phyloP scores from a whole-genome alignment of 495 filamentous ascomycete species.

The Cairneyella variabilis region DNA sequence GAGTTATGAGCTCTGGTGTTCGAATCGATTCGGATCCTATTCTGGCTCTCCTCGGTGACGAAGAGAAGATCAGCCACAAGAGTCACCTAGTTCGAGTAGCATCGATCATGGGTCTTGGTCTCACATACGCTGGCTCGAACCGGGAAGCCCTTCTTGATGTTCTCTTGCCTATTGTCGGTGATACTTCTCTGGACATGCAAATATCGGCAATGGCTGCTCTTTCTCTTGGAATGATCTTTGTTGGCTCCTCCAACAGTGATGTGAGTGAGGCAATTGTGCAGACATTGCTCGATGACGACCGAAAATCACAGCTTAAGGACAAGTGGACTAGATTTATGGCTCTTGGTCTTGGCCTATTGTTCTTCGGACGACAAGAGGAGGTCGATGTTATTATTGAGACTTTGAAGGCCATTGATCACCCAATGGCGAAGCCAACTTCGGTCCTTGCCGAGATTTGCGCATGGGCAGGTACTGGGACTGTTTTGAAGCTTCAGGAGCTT shows the following conservation, averaged over 20 bases:
- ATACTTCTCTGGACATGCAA: conserved; percentile 83
- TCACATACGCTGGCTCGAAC: conserved; percentile 90
- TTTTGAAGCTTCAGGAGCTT: conserved; percentile 93
- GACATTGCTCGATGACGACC: conserved; percentile 87
- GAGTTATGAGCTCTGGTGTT: conserved; percentile 91
- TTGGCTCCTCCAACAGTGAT: conserved; percentile 85
- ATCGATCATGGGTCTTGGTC: conserved; percentile 90
- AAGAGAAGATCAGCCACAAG: conserved; percentile 72
- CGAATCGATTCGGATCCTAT: conserved; percentile 82
- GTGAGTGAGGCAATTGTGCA: conserved; percentile 85
- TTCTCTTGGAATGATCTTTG: conserved; percentile 83
- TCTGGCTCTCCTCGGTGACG: conserved; percentile 75
- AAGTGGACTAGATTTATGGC: conserved; percentile 98
- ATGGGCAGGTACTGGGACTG: conserved; percentile 95
- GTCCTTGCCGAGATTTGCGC: conserved; percentile 94
- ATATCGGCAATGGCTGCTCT: conserved; percentile 95
- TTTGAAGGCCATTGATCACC: conserved; percentile 91
- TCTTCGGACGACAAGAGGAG: conserved; percentile 94
- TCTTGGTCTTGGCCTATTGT: conserved; percentile 88
- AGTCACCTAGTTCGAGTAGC: conserved; percentile 70
- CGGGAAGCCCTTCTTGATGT: conserved; percentile 76
- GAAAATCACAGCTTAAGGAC: conserved; percentile 81
- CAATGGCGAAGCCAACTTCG: conserved; percentile 85
- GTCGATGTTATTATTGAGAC: conserved; percentile 94
- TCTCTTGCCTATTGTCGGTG: conserved; percentile 81